phyloP scores from a whole-genome alignment of 768 basidiomycete species.

The Pulveroboletus ravenelii region DNA sequence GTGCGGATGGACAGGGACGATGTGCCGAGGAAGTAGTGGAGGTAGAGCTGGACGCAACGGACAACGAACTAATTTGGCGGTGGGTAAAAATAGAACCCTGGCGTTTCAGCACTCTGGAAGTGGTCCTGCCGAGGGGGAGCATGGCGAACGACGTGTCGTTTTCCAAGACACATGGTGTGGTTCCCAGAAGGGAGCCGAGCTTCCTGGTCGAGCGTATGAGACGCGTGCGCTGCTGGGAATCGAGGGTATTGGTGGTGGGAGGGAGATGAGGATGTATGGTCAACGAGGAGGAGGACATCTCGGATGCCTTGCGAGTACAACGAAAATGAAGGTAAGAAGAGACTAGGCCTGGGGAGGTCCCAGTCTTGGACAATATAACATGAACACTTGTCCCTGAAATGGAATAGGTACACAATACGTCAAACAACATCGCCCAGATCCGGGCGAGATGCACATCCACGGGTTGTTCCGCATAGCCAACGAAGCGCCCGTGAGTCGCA shows the following conservation, averaged over 20 bases:
- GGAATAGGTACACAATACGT: constrained; percentile 5
- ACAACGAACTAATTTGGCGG: constrained; percentile 15
- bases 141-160: constrained; percentile 14
- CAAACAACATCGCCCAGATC: background rate
- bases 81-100: constrained; percentile 32
- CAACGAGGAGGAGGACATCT: constrained; percentile 22
- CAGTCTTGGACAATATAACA: background rate
- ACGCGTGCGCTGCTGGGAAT: constrained; percentile 29
- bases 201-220: constrained; percentile 37
- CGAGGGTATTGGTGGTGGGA: constrained; percentile 33
- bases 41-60: constrained; percentile 19
- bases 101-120: constrained; percentile 22
- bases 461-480: too few species aligned
- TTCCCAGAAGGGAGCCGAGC: constrained; percentile 33
- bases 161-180: constrained; percentile 35
- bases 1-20: constrained; percentile 13
- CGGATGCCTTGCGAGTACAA: constrained; percentile 5
- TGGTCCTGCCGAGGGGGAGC: constrained; percentile 21
- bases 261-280: constrained; percentile 24
- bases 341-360: too few species aligned
- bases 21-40: constrained; percentile 7
- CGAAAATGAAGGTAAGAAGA: background rate
- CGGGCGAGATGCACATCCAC: too few species aligned
- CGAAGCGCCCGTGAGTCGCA: too few species aligned
- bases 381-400: constrained; percentile 13